These are phyloP conservation scores for Macrolepiota albuminosa DNA, from an alignment of 768 basidiomycete genomes.

Conservation along the genomic window DNA sequence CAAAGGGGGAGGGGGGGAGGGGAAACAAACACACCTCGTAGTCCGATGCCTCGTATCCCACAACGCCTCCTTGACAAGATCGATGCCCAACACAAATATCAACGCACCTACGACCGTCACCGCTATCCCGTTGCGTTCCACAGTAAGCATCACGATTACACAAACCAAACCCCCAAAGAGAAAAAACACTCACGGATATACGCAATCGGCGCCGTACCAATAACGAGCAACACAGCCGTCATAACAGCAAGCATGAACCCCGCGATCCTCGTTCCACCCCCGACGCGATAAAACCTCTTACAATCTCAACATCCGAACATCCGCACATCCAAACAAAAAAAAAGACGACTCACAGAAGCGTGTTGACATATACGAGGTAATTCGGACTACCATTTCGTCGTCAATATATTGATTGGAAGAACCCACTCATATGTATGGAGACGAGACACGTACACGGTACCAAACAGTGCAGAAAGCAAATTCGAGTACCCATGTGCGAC, in stretches of 20 bases:
- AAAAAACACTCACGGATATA: constrained; percentile 70
- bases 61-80: constrained; percentile 90
- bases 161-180: no score
- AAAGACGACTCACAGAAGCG: constrained; percentile 49
- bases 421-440: no score
- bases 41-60: constrained; percentile 95
- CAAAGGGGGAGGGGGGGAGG: no score
- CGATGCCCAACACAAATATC: constrained; percentile 92
- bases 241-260: constrained; percentile 81
- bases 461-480: constrained; percentile 70
- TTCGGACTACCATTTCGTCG: constrained; percentile 50
- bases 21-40: no score
- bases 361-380: constrained; percentile 87
- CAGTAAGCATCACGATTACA: no score
- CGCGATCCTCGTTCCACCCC: constrained; percentile 79
- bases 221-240: constrained; percentile 64
- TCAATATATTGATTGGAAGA: no score
- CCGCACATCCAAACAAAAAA: not conserved
- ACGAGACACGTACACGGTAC: constrained; percentile 61
- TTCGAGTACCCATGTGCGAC: constrained; percentile 93
- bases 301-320: no score
- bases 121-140: constrained; percentile 57
- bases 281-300: constrained; percentile 77
- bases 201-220: constrained; percentile 88
- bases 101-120: constrained; percentile 89